A percentile compares a stretch with the other conserved stretches of the same genome.
Evolutionary conservation across 106 monocot genomes (phyloP).

Genomic region (Narthecium ossifragum): DNA sequence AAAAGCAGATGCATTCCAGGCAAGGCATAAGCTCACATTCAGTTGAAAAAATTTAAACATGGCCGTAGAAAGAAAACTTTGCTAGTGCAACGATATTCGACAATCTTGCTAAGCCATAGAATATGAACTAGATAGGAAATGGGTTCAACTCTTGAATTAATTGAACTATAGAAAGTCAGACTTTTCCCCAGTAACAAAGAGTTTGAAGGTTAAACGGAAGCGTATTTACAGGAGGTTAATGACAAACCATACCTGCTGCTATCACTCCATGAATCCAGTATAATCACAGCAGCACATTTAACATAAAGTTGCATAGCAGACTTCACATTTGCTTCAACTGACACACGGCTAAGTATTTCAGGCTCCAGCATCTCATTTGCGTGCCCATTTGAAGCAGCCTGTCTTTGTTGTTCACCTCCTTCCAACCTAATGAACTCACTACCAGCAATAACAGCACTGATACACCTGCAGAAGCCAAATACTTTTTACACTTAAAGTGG

Average conservation of each 20-base stretch:
- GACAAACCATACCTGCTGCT: conserved; percentile 56
- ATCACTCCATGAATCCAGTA: conserved; percentile 74
- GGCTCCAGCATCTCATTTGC: conserved; percentile 31
- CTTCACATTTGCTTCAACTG: conserved; percentile 78
- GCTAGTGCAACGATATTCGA: neutral
- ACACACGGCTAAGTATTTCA: conserved; percentile 42
- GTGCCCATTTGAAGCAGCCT: conserved; percentile 57
- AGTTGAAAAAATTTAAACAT: too few relatives aligned
- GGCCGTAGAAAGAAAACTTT: neutral
- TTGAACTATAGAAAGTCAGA: neutral
- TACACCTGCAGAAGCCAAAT: conserved; percentile 46
- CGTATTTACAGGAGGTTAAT: neutral
- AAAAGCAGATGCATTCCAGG: too few relatives aligned
- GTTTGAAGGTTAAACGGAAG: neutral
- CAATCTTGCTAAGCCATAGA: neutral
- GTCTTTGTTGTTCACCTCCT: conserved; percentile 46
- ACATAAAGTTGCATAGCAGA: conserved; percentile 79
- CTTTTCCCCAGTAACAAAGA: too few relatives aligned
- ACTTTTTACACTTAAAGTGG: too few relatives aligned
- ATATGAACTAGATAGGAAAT: neutral
- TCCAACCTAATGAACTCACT: conserved; percentile 66
- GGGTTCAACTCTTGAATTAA: neutral
- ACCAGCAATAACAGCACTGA: conserved; percentile 73
- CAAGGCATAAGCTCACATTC: too few relatives aligned
- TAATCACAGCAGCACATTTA: conserved; percentile 63